These are phyloP conservation scores for Populus euphratica DNA, from an alignment of 345 rosid species.

Conservation along the genomic window DNA sequence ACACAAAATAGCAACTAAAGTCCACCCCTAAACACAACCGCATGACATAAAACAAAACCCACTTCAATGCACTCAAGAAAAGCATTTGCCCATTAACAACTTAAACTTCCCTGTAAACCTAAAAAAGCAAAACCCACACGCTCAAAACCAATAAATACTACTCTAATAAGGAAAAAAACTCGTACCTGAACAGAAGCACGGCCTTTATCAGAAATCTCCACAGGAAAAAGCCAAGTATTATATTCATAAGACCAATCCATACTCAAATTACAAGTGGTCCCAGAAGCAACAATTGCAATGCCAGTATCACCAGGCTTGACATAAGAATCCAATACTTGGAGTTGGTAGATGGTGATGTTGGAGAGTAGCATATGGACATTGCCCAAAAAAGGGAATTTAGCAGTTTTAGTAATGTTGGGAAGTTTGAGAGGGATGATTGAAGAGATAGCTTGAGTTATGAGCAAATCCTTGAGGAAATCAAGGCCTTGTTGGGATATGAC, in stretches of 20 bases:
- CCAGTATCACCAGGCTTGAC: constrained; percentile 80
- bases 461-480: constrained; percentile 73
- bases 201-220: constrained; percentile 70
- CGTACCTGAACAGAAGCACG: constrained; percentile 81
- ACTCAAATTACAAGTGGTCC: constrained; percentile 79
- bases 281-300: constrained; percentile 67
- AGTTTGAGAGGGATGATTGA: constrained; percentile 65
- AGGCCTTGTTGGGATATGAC: constrained; percentile 72
- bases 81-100: neutral
- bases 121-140: neutral
- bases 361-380: constrained; percentile 57
- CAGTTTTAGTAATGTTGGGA: constrained; percentile 53
- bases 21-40: neutral
- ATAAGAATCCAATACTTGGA: constrained; percentile 63
- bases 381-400: constrained; percentile 67
- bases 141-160: neutral
- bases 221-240: constrained; percentile 63
- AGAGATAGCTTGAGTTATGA: constrained; percentile 61
- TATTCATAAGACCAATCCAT: constrained; percentile 83
- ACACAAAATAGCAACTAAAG: neutral
- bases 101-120: neutral
- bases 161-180: neutral
- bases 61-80: neutral
- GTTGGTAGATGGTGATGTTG: constrained; percentile 58
- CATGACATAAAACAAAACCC: neutral